Evolutionary conservation across 768 basidiomycete genomes (phyloP).

Genomic region (Tylopilus sp.): DNA sequence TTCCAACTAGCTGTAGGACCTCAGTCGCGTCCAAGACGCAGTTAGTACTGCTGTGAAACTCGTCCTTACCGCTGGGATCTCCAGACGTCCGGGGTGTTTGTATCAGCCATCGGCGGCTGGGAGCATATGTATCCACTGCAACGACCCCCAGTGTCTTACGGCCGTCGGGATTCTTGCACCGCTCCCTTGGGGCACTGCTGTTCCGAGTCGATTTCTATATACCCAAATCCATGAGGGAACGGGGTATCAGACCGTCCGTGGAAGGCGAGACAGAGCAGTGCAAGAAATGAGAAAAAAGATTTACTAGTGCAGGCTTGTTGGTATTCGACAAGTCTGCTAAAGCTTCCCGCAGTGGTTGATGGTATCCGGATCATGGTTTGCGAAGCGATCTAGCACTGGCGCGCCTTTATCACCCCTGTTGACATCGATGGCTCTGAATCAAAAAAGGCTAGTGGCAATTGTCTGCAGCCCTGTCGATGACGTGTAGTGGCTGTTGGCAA

Average conservation of each 20-base stretch:
- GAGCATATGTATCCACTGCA: neutral
- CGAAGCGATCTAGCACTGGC: neutral
- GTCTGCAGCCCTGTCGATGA: slow-evolving; percentile 8
- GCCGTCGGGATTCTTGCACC: neutral
- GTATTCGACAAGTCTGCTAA: neutral
- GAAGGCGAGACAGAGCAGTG: neutral
- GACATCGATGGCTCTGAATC: slow-evolving; percentile 5
- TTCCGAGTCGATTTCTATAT: neutral
- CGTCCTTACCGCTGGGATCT: slow-evolving; percentile 1
- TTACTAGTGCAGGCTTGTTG: neutral
- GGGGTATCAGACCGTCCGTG: neutral
- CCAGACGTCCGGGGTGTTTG: neutral
- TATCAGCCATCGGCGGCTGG: slow-evolving; percentile 1
- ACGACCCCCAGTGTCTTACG: neutral
- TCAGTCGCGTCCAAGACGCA: slow-evolving; percentile 8
- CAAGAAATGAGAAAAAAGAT: neutral
- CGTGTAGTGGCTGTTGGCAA: neutral
- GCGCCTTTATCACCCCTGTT: slow-evolving; percentile 4
- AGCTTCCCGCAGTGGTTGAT: neutral
- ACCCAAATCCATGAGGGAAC: neutral
- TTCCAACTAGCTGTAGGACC: neutral
- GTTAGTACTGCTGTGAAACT: slow-evolving; percentile 2
- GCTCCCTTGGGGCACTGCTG: neutral
- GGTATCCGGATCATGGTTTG: slow-evolving; percentile 9
- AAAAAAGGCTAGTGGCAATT: slow-evolving; percentile 4